Evolutionary conservation across 2,329 filamentous ascomycete genomes (phyloP), one percentile per base, ranked within the genome.

Genomic region (Fusarium sp.): DNA sequence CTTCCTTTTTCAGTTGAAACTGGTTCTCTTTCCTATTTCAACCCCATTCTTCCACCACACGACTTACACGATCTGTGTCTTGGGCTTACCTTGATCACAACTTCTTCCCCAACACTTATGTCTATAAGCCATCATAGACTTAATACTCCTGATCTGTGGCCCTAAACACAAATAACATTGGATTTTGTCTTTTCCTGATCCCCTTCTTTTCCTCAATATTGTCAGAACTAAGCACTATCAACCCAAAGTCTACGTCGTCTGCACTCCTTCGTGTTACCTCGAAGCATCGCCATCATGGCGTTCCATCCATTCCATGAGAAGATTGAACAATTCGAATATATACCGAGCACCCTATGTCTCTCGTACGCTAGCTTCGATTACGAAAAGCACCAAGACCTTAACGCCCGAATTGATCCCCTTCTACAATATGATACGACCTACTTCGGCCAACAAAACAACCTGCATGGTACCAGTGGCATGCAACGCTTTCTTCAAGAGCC

Each of bases 401-500:
- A 19, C 24, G 38, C 15, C 28, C 61, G 26, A 26, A 63, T 65
- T 45, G 61, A 65, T 34, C 61, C 61, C 29, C 40, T 34, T 41
- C 61, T 65, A 26, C 57, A 54, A 42, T 36, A 29, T n/a, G 15
- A 36, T 6, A 11, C 45, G 29, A 28, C 25, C 15, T 50, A 35
- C 36, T 32, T 47, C 26, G 19, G n/a, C 44, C 55, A 49, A 15
- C 35, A 35, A 25, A 26, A 4, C 19, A 29, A 41, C 12, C 36
- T 39, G 13, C 15, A 35, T 19, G 38, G 42, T 22, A 38, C 31
- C 41, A 54, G 36, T 24, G 38, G 52, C 26, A 62, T 65, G 49
- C 67, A 66, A 35, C 59, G 56, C 48, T 70, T 46, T 13, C 50
- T 69, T 1, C 55, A 55, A 11, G 68, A 64, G 26, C 42, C 46